These are phyloP conservation scores for Isatis tinctoria DNA, from an alignment of 345 rosid species.

Conservation along the genomic window DNA sequence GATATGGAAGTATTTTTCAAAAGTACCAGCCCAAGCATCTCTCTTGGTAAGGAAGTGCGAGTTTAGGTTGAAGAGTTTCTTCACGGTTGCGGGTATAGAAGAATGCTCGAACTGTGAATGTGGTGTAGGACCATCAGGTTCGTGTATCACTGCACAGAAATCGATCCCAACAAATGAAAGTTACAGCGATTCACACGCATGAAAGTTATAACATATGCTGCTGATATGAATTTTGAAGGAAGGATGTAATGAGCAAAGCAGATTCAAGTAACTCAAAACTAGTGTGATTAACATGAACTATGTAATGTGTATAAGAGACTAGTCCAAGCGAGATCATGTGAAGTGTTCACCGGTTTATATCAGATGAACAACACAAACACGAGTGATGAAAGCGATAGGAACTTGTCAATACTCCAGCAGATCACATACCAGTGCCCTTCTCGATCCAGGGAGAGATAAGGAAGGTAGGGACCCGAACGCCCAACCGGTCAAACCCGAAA, in stretches of 20 bases:
- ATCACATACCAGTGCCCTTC: conserved; percentile 73
- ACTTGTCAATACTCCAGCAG: no score
- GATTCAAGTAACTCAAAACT: not conserved
- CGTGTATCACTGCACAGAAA: conserved; percentile 67
- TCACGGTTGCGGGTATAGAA: conserved; percentile 93
- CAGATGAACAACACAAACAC: no score
- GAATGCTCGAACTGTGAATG: conserved; percentile 88
- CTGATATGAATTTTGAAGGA: not conserved
- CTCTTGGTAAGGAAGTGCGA: conserved; percentile 91
- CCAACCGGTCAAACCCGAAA: conserved; percentile 84
- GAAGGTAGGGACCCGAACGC: conserved; percentile 87
- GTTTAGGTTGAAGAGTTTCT: conserved; percentile 86
- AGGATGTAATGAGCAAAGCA: not conserved
- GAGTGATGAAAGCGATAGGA: no score
- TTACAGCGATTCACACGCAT: not conserved
- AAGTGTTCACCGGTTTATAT: not conserved
- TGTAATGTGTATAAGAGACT: not conserved
- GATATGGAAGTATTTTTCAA: conserved; percentile 64
- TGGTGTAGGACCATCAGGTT: conserved; percentile 81
- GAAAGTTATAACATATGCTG: not conserved
- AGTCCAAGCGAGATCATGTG: not conserved
- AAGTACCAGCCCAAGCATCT: conserved; percentile 99
- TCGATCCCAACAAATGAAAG: not conserved
- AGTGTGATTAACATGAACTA: no score
- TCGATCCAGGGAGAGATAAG: conserved; percentile 93